Base-by-base conservation (phyloP, 306 rosid species). In the Cucumis hystrix region DNA sequence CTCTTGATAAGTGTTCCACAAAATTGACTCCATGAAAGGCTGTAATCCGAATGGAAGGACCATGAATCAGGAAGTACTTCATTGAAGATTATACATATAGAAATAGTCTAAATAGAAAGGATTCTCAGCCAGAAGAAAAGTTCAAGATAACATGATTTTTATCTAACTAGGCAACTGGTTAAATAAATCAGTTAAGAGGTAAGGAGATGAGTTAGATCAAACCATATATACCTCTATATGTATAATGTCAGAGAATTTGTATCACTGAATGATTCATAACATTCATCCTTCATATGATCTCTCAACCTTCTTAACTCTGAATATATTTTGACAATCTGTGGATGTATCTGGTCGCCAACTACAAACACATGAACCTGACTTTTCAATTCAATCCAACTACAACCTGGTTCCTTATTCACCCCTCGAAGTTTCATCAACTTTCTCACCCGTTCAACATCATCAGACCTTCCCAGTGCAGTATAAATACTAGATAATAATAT, bases 361-460 rank as follows among this genome's bases (percentile, higher is more conserved):
- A 93, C 93, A 80, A 93, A 93, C 60, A 93, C 97, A 84, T 93
- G 93, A 85, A 89, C 89, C 76, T 79, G 85, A 79, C 83, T 87
- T 81, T 85, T 88, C 84, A 91, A 52, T 80, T 93, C 96, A 77
- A 91, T 87, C 98, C 98, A 93, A 81, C 98, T 93, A 81, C 98
- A 93, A 12, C 97, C 97, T 54, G 93, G 97, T 83, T 93, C 92
- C 77, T 93, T 93, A 49, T 76, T 84, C 65, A 88, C 96, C 74
- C 98, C 93, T 69, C 93, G 83, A 43, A 78, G 74, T 78, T 86
- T 91, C 98, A 91, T 93, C 87, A 85, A 64, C 68, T 82, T 83
- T 85, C 93, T 80, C 28, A 93, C 93, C 65, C 92, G 92, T 82
- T 91, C 96, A 10, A 89, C 93, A 55, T 93, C 93, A 49, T 91